These are phyloP conservation scores for Prunus armeniaca DNA, from an alignment of 306 rosid species.

Conservation along the genomic window DNA sequence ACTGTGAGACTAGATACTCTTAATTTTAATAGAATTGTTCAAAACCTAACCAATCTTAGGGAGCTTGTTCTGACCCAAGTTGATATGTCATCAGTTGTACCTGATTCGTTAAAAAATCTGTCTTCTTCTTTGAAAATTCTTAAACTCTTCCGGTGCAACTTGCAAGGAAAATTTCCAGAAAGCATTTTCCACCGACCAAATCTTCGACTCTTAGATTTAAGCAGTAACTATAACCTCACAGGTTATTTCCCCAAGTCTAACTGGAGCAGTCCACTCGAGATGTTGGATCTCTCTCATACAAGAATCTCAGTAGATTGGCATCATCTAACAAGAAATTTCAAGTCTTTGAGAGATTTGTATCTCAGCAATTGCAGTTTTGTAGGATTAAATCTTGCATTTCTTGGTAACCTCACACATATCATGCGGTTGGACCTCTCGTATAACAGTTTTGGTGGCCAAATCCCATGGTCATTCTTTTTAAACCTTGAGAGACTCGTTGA, in stretches of 20 bases:
- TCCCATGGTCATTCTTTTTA: neutral
- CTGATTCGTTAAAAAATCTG: neutral
- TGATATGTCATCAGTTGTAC: neutral
- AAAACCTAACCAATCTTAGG: too few species aligned
- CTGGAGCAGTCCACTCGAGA: too few species aligned
- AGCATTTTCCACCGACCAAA: neutral
- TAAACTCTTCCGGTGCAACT: fast-evolving
- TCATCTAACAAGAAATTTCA: too few species aligned
- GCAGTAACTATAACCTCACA: neutral
- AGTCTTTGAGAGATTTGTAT: neutral
- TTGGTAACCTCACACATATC: slow-evolving; percentile 1
- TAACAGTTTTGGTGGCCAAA: neutral
- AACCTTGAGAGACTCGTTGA: neutral
- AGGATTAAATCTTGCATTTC: neutral
- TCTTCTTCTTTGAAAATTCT: neutral
- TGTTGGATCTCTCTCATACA: fast-evolving
- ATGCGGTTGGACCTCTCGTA: fast-evolving
- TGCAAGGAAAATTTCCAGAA: neutral
- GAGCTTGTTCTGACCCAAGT: fast-evolving
- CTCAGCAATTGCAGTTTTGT: neutral
- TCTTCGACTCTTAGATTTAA: neutral
- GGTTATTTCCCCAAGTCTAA: neutral
- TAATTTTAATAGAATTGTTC: fast-evolving
- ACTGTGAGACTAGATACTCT: too few species aligned
- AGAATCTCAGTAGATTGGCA: too few species aligned